Conservation (phyloP, 108 stramenopile genomes). For the Fragilaria crotonensis region DNA sequence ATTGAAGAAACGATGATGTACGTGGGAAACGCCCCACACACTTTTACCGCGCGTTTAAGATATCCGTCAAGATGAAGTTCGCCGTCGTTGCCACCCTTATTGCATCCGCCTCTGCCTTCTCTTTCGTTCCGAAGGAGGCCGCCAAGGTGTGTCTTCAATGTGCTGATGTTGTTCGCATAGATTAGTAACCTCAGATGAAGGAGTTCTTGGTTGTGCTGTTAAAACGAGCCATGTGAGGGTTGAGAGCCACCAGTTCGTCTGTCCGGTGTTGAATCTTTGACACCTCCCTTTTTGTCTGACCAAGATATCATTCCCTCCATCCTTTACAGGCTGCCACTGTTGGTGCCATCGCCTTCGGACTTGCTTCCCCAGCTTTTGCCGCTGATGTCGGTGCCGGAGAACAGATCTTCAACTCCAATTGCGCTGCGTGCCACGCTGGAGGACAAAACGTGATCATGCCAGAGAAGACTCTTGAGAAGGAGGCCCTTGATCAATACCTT, state of each 20-base stretch:
- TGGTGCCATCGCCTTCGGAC: slow-evolving; percentile 59
- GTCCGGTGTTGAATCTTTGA: no score
- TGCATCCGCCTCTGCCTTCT: slow-evolving; percentile 70
- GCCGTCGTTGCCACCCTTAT: slow-evolving; percentile 66
- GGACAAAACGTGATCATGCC: slow-evolving; percentile 94
- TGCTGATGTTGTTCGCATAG: no score
- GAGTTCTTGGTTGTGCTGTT: no score
- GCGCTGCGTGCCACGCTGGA: slow-evolving; percentile 91
- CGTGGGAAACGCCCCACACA: background rate
- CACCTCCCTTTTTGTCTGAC: no score
- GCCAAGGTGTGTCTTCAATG: background rate
- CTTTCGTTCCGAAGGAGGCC: slow-evolving; percentile 13
- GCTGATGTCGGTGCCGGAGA: slow-evolving; percentile 83
- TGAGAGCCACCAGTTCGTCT: no score
- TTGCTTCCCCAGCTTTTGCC: slow-evolving; percentile 68
- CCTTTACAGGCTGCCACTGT: slow-evolving; percentile 53
- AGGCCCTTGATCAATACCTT: slow-evolving; percentile 83
- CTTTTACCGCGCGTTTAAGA: background rate
- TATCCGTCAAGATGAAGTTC: slow-evolving; percentile 62
- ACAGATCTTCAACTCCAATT: slow-evolving; percentile 89
- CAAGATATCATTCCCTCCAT: no score
- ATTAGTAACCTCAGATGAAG: no score
- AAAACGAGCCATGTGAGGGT: no score
- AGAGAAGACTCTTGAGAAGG: slow-evolving; percentile 92
- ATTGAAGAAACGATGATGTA: background rate